Evolutionary conservation across 2,329 filamentous ascomycete species (phyloP), one percentile per base, ranked within the genome.

Genomic region (Tricladium varicosporioides): DNA sequence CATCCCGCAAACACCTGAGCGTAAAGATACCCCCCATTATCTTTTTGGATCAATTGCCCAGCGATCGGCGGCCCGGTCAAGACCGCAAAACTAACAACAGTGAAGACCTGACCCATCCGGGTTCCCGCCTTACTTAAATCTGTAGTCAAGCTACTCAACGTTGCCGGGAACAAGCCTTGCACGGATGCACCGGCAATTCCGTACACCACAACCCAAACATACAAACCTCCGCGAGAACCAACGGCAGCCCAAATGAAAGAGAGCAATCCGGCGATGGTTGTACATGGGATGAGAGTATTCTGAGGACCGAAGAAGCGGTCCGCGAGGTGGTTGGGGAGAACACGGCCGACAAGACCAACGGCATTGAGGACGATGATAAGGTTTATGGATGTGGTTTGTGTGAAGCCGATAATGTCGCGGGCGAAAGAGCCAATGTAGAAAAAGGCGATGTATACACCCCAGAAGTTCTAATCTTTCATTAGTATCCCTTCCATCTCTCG

Each of bases 41-140:
- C n/a, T n/a, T 5, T 50, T 1, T 49, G 15, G 31, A 55, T 45
- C n/a, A 55, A 22, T 2, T 19, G 27, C 2, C 53, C 53, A 16
- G 46, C 47, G 57, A 83, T 80, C 0, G 81, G 80, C 4, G 80
- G 76, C 0, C 82, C 81, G 2, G 77, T 81, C 51, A 84, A 67
- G 2, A 75, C 76, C 0, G 80, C 78, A 51, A 84, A 74, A n/a
- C 75, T 76, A 15, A 82, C 75, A 54, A 82, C 75, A 18, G 74
- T 67, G 50, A 84, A 77, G 5, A 78, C 74, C 77, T 83, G 80
- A 1, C 81, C 81, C 70, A 82, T 80, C n/a, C 80, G 71, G n/a
- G 80, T 76, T 0, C 81, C 81, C 5, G 73, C 72, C 67, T 80
- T 82, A 59, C 75, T 76, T 57, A 81, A 56, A 64, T 84, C 78